Evolutionary conservation across 371 early-diverging fungal species (phyloP).

Genomic region (Rhizomucor miehei): DNA sequence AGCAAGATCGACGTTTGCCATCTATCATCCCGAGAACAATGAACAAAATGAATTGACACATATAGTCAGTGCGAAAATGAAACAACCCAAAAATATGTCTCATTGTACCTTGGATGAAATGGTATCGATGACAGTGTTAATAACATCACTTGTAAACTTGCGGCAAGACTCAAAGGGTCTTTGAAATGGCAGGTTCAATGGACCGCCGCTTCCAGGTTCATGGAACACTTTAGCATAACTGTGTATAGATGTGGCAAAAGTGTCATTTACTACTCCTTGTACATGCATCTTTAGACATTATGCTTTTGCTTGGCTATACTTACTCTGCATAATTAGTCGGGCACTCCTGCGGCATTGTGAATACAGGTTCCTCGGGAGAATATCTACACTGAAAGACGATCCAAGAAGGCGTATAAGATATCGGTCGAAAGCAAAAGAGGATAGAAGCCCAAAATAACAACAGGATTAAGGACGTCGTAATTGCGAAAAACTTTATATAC

Average conservation of each 20-base stretch:
- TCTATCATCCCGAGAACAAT: constrained; percentile 28
- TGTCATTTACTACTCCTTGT: no score
- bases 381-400: background rate
- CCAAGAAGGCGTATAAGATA: background rate
- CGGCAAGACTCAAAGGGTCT: constrained; percentile 41
- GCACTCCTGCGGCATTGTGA: background rate
- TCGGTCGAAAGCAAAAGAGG: background rate
- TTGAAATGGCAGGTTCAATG: constrained; percentile 39
- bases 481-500: background rate
- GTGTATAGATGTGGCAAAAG: background rate
- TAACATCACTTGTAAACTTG: constrained; percentile 35
- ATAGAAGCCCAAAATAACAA: background rate
- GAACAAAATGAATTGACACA: background rate
- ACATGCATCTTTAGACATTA: no score
- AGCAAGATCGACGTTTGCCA: constrained; percentile 46
- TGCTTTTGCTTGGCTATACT: background rate
- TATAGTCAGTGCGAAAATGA: no score
- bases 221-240: constrained; percentile 21
- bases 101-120: constrained; percentile 36
- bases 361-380: background rate
- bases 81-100: no score
- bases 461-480: background rate
- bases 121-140: constrained; percentile 36
- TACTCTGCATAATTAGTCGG: background rate
- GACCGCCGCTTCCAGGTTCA: constrained; percentile 38